phyloP scores from a whole-genome alignment of 495 filamentous ascomycete species.

The Lepraria neglecta region DNA sequence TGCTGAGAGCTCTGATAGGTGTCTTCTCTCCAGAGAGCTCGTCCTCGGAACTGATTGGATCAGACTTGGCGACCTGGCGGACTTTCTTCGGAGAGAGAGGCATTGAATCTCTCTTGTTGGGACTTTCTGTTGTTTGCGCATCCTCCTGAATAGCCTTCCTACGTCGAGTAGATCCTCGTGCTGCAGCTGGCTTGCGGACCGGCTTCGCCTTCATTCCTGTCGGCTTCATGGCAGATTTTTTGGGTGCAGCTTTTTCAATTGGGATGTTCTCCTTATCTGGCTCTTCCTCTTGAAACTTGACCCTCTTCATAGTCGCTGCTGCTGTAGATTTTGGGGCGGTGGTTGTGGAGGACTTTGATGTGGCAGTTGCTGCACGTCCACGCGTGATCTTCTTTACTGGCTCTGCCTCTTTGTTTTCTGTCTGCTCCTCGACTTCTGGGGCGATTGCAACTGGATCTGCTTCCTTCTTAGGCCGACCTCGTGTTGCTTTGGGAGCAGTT shows the following conservation, averaged over 20 bases:
- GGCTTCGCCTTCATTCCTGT: slow-evolving; percentile 45
- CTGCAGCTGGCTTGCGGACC: slow-evolving; percentile 39
- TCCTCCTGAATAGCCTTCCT: slow-evolving; percentile 12
- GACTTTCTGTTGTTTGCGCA: neutral
- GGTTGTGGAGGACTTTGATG: slow-evolving; percentile 3
- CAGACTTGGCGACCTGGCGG: slow-evolving; percentile 45
- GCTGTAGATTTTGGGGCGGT: slow-evolving; percentile 15
- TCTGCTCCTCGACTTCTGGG: neutral
- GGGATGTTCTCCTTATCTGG: slow-evolving; percentile 38
- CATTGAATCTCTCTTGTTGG: slow-evolving; percentile 2
- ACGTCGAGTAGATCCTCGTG: slow-evolving; percentile 19
- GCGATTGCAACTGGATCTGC: neutral
- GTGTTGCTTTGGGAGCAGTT: slow-evolving; percentile 14
- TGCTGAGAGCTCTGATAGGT: slow-evolving; percentile 32
- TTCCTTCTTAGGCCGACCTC: slow-evolving; percentile 21
- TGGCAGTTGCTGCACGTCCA: slow-evolving; percentile 19
- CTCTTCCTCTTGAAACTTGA: slow-evolving; percentile 45
- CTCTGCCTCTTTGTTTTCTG: neutral
- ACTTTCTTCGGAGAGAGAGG: slow-evolving; percentile 54
- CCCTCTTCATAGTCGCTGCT: slow-evolving; percentile 46
- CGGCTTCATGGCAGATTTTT: slow-evolving; percentile 28
- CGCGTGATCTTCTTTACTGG: slow-evolving; percentile 24
- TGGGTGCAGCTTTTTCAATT: slow-evolving; percentile 28
- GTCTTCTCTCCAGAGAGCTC: slow-evolving; percentile 43
- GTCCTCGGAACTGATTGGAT: slow-evolving; percentile 45